phyloP scores from a whole-genome alignment of 1,284 basidiomycete genomes.

The Puccinia brachypodii region DNA sequence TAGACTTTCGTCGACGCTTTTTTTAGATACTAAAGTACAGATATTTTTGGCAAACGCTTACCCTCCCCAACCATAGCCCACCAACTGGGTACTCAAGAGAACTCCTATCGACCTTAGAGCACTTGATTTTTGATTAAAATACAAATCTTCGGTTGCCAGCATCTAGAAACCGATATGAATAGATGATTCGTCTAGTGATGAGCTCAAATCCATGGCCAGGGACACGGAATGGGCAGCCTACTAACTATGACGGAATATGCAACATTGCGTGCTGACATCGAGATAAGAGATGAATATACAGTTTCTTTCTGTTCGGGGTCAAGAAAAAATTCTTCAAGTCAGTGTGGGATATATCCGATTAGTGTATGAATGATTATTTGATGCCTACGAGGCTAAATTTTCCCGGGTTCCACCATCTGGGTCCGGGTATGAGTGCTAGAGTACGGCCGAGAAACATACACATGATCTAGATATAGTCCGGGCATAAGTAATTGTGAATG shows the following conservation, averaged over 20 bases:
- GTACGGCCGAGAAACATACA: slow-evolving; percentile 22
- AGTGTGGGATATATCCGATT: neutral
- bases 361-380: neutral
- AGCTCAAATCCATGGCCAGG: neutral
- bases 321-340: neutral
- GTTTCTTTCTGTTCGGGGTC: slow-evolving; percentile 37
- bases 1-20: too few relatives aligned
- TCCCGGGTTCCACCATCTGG: slow-evolving; percentile 47
- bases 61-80: slow-evolving; percentile 39
- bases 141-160: slow-evolving; percentile 38
- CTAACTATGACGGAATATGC: slow-evolving; percentile 24
- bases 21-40: neutral
- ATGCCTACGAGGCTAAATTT: slow-evolving; percentile 32
- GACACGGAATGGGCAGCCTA: neutral
- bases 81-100: slow-evolving; percentile 31
- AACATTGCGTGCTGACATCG: slow-evolving; percentile 28
- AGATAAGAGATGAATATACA: slow-evolving; percentile 31
- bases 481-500: neutral
- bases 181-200: neutral
- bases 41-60: neutral
- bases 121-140: slow-evolving; percentile 25
- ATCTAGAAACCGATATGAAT: neutral
- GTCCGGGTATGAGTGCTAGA: slow-evolving; percentile 34
- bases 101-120: slow-evolving; percentile 8
- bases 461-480: neutral